Evolutionary conservation across 352 stramenopile genomes (phyloP), one percentile per base, ranked within the genome.

Genomic region (Hyaloperonospora brassicae): DNA sequence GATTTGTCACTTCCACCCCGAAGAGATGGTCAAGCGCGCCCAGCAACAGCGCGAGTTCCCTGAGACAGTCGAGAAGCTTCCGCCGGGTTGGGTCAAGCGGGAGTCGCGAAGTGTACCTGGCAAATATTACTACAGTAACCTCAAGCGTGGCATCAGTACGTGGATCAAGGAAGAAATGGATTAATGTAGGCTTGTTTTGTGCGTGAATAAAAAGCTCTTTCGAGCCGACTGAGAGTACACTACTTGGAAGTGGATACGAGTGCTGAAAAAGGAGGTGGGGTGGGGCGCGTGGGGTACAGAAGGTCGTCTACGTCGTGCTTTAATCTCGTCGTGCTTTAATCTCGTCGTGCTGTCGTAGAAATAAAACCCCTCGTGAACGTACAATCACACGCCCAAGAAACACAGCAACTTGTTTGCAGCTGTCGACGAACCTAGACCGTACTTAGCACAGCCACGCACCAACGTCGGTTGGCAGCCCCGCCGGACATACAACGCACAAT

Each of bases 71-170:
- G 84, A 94, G 46, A 89, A 91, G 50, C 69, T 94, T 41, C 84
- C 79, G 41, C 67, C 78, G 42, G 84, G 84, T 0, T 94, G 84
- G 84, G 77, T 92, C 24, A 94, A 92, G 68, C 79, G 84, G 30
- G 84, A 94, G 54, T 89, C 76, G 31, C 81, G 84, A 22, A 91
- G 80, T 58, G 79, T 94, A 30, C 81, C 79, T 1, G 79, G 82
- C 60, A 92, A 91, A 61, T 94, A 86, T 52, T 94, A 94, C 68
- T 94, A 94, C 68, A 92, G 81, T 58, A 87, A 94, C 62, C 81
- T 82, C 2, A 94, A 94, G 69, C 84, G 84, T 40, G 84, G 84
- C 54, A 86, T 94, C 62, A 94, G 84, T 61, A 94, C 84, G 58
- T 94, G 84, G 84, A 86, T 90, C 59, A 91, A 88, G 57, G 80